A percentile compares a stretch with the other conserved stretches of the same genome.
Conservation (phyloP, 768 basidiomycete species). For the Amanita pseudoporphyria region DNA sequence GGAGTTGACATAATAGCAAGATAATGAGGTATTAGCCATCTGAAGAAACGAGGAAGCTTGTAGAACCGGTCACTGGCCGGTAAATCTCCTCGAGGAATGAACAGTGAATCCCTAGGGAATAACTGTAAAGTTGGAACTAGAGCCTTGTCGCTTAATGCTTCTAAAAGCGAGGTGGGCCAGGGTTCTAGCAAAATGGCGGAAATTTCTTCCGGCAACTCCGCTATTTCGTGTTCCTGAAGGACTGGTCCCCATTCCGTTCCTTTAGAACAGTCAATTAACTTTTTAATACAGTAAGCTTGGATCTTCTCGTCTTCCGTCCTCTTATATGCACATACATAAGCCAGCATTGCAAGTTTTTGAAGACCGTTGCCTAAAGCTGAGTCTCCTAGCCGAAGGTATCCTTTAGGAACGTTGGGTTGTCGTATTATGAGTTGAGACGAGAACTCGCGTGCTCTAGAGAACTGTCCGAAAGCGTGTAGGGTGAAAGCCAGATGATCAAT, state of each 20-base stretch:
- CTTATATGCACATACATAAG: slow-evolving; percentile 39
- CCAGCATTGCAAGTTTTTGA: slow-evolving; percentile 45
- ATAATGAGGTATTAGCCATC: slow-evolving; percentile 52
- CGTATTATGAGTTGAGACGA: slow-evolving; percentile 22
- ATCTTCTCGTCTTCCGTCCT: slow-evolving; percentile 27
- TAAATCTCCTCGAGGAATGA: slow-evolving; percentile 19
- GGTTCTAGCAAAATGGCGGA: slow-evolving; percentile 24
- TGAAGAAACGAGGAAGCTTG: slow-evolving; percentile 48
- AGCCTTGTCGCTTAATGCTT: slow-evolving; percentile 21
- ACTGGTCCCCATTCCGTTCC: slow-evolving; percentile 45
- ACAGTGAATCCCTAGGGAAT: slow-evolving; percentile 30
- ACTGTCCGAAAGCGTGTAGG: slow-evolving; percentile 27
- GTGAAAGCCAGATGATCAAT: slow-evolving; percentile 41
- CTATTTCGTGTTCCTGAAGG: slow-evolving; percentile 31
- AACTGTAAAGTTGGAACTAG: slow-evolving; percentile 29
- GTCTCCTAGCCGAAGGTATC: slow-evolving; percentile 43
- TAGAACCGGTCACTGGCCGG: slow-evolving; percentile 14
- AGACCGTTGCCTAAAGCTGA: slow-evolving; percentile 22
- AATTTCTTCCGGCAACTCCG: slow-evolving; percentile 27
- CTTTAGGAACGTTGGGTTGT: slow-evolving; percentile 28
- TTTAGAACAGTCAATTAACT: slow-evolving; percentile 32
- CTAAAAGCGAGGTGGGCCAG: slow-evolving; percentile 30
- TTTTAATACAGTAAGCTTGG: slow-evolving; percentile 33
- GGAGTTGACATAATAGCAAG: slow-evolving; percentile 57
- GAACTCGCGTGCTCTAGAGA: slow-evolving; percentile 23